Percentiles rank a stretch among this genome's conserved stretches.
Conservation (phyloP, 495 filamentous ascomycete species). For the Acidomyces sp. region DNA sequence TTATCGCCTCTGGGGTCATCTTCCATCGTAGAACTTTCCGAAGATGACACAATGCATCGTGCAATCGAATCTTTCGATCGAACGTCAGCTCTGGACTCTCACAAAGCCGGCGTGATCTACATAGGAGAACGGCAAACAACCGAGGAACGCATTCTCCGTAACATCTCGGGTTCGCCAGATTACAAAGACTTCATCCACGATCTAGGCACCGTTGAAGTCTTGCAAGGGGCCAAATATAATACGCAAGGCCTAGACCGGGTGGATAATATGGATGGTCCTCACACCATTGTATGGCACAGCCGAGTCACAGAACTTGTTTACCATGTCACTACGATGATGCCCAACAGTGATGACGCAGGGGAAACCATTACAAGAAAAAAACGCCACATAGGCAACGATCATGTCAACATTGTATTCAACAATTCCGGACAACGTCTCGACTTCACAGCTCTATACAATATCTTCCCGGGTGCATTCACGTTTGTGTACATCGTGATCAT, state of each 20-base stretch:
- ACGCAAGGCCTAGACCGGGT: conserved; percentile 78
- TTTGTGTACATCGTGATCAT: conserved; percentile 92
- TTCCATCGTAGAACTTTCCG: conserved; percentile 45
- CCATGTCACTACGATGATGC: conserved; percentile 95
- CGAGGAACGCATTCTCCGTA: conserved; percentile 73
- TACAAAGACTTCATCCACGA: conserved; percentile 72
- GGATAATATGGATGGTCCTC: conserved; percentile 65
- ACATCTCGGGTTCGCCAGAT: conserved; percentile 67
- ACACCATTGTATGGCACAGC: conserved; percentile 85
- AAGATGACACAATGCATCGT: conserved; percentile 66
- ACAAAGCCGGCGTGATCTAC: conserved; percentile 92
- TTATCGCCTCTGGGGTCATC: conserved; percentile 38
- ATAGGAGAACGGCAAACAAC: conserved; percentile 67
- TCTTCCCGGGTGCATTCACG: conserved; percentile 86
- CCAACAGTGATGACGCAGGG: conserved; percentile 62
- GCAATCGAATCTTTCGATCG: conserved; percentile 72
- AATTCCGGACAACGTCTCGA: conserved; percentile 76
- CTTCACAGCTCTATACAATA: conserved; percentile 47
- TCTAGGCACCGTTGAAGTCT: conserved; percentile 63
- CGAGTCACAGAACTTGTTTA: conserved; percentile 90
- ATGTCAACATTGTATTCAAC: conserved; percentile 96
- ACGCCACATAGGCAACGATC: conserved; percentile 91
- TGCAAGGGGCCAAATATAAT: conserved; percentile 77
- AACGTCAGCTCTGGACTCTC: conserved; percentile 81
- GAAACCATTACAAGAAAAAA: conserved; percentile 75